Percentiles rank a stretch among this genome's conserved stretches.
Evolutionary conservation across 2,329 filamentous ascomycete species (phyloP).

Genomic region (Aureobasidium pullulans): DNA sequence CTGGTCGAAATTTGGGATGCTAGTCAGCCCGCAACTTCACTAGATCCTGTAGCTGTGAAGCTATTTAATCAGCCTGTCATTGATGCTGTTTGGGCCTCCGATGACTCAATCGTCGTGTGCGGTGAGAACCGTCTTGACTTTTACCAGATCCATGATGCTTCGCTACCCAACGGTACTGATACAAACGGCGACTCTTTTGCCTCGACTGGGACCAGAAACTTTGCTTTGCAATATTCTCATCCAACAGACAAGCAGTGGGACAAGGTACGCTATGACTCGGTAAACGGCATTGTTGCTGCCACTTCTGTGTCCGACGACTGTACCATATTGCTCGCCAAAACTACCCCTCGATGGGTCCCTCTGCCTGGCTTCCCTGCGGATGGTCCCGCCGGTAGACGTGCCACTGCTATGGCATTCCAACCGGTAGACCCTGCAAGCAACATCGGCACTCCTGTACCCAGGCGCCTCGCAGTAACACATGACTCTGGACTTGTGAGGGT

Average conservation of each 20-base stretch:
- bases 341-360: conserved; percentile 17
- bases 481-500: conserved; percentile 33
- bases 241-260: conserved; percentile 18
- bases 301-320: conserved; percentile 24
- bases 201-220: conserved; percentile 18
- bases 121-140: conserved; percentile 33
- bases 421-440: conserved; percentile 18
- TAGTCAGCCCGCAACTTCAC: background rate
- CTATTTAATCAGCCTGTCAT: conserved; percentile 35
- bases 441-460: background rate
- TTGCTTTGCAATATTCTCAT: conserved; percentile 22
- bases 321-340: conserved; percentile 30
- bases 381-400: conserved; percentile 19
- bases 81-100: conserved; percentile 38
- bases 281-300: conserved; percentile 26
- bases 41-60: conserved; percentile 33
- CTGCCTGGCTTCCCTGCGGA: conserved; percentile 7
- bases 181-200: conserved; percentile 4
- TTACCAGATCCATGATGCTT: conserved; percentile 26
- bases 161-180: conserved; percentile 15
- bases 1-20: conserved; percentile 26
- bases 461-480: conserved; percentile 33
- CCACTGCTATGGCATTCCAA: conserved; percentile 37
- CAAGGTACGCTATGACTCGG: conserved; percentile 31
- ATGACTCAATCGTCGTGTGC: conserved; percentile 37